Base-by-base conservation (phyloP, 495 filamentous ascomycete species). In the Neurospora sp. region DNA sequence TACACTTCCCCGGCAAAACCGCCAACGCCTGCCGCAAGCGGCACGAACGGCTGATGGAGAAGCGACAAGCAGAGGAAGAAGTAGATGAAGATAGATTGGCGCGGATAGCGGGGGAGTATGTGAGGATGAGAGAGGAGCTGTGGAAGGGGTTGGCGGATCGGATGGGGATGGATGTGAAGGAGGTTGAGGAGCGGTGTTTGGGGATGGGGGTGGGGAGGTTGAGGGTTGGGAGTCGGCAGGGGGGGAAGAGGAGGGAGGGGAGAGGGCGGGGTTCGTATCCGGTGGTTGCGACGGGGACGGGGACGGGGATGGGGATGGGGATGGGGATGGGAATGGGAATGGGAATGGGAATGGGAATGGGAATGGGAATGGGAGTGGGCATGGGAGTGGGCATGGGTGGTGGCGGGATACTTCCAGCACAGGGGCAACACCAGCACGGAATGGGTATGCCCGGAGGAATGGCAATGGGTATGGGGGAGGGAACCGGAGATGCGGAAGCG, bases 11-110 rank as follows among this genome's bases (percentile, higher is more conserved):
- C 8, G 80, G 77, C 75, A 93, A 93, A 80, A 90, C 90, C 20
- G 85, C 90, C 20, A 94, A 94, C 80, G 92, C 92, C 16, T 94
- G 92, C 80, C 90, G 92, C 18, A 94, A 94, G 80, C 86, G 92
- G 42, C 89, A 93, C 76, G 92, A 93, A 80, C 83, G 92, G 37
- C 82, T 93, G 72, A 88, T 93, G 83, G 90, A 92, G 81, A 82
- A 87, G 59, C 83, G 83, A 53, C 53, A 65, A 3, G 87, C 87
- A 53, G 82, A 82, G 42, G 86, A 91, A 70, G 88, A 91, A 73
- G 90, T 89, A 87, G 89, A 92, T 75, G 84, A 83, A 10, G 79
- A 86, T 39, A 89, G 88, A 82, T 79, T 92, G 10, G 89, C 92
- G 73, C 81, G 78, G 12, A 81, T 94, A 14, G 88, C 90, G 22